These are phyloP conservation scores for Acaromyces ingoldii DNA, from an alignment of 1,284 basidiomycete genomes.

Conservation along the genomic window DNA sequence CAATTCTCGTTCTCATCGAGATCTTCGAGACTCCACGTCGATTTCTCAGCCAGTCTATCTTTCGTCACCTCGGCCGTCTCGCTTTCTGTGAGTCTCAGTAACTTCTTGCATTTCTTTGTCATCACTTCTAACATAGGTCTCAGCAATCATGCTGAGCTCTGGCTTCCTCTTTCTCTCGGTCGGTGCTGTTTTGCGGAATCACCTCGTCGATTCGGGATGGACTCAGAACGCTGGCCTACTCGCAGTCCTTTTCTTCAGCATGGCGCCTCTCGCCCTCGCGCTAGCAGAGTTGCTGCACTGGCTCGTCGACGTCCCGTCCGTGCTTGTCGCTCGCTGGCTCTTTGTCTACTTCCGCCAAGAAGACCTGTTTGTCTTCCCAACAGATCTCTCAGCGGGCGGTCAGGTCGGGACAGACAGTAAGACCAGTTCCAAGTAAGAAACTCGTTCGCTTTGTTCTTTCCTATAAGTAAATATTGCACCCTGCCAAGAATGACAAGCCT, in stretches of 20 bases:
- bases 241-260: not conserved
- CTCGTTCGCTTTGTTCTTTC: too few species aligned
- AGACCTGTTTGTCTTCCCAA: too few species aligned
- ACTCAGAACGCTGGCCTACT: not conserved
- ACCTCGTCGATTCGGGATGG: not conserved
- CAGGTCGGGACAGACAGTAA: too few species aligned
- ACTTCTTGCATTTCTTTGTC: too few species aligned
- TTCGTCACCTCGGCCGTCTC: conserved; percentile 22
- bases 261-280: not conserved
- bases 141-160: not conserved
- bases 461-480: too few species aligned
- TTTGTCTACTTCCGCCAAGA: too few species aligned
- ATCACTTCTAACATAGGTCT: too few species aligned
- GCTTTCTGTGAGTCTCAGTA: too few species aligned
- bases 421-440: too few species aligned
- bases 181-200: not conserved
- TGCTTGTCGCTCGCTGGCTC: not conserved
- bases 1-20: conserved; percentile 25
- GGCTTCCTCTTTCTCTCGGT: not conserved
- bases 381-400: too few species aligned
- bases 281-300: not conserved
- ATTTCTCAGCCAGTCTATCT: conserved; percentile 5
- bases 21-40: conserved; percentile 7
- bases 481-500: too few species aligned
- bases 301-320: not conserved